phyloP scores from a whole-genome alignment of 2,329 filamentous ascomycete species.

The Aspergillus flavus region DNA sequence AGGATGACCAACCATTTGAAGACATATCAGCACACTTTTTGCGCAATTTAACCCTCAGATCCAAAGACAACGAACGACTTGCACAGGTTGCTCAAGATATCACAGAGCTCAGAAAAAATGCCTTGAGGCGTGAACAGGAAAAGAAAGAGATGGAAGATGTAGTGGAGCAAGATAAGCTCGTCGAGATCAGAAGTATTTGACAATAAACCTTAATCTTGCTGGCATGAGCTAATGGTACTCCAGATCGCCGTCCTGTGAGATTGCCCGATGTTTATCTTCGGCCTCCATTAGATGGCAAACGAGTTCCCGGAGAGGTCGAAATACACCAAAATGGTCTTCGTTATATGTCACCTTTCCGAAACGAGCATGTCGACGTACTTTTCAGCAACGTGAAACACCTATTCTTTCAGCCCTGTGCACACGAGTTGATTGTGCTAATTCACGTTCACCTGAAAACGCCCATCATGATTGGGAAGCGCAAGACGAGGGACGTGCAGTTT shows the following conservation, averaged over 20 bases:
- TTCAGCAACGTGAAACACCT: slow-evolving; percentile 99
- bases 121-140: slow-evolving; percentile 89
- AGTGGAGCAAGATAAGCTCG: slow-evolving; percentile 95
- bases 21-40: slow-evolving; percentile 95
- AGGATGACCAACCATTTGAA: slow-evolving; percentile 97
- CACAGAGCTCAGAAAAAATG: slow-evolving; percentile 92
- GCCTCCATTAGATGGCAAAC: slow-evolving; percentile 93
- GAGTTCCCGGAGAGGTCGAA: slow-evolving; percentile 91
- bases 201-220: neutral
- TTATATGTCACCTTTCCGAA: slow-evolving; percentile 80
- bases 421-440: slow-evolving; percentile 96
- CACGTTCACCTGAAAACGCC: slow-evolving; percentile 97
- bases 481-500: slow-evolving; percentile 98
- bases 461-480: slow-evolving; percentile 97
- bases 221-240: slow-evolving; percentile 44
- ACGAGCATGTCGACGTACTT: slow-evolving; percentile 86
- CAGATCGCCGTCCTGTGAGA: slow-evolving; percentile 84
- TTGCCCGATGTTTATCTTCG: slow-evolving; percentile 95
- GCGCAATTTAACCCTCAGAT: slow-evolving; percentile 91
- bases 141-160: slow-evolving; percentile 99
- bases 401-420: slow-evolving; percentile 96
- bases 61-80: slow-evolving; percentile 83
- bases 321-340: slow-evolving; percentile 99
- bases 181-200: slow-evolving; percentile 83
- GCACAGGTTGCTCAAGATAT: slow-evolving; percentile 91